Evolutionary conservation across 2,329 filamentous ascomycete species (phyloP).

Genomic region (Pyrenochaeta sp.): DNA sequence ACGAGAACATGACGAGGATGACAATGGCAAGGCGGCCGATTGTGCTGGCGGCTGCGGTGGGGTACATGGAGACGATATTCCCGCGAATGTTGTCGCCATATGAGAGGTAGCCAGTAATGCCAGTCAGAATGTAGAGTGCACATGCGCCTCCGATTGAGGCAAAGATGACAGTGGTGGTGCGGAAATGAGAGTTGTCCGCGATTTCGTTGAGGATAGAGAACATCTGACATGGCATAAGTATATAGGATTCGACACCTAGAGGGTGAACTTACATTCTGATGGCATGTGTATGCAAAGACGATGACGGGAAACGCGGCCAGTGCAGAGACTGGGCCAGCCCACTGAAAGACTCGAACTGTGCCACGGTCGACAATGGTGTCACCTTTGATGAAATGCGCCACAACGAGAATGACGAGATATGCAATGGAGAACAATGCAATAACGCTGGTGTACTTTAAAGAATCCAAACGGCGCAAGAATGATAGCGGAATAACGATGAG

Average conservation of each 20-base stretch:
- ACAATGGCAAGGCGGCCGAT: constrained; percentile 96
- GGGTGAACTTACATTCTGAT: constrained; percentile 79
- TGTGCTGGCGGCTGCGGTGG: constrained; percentile 81
- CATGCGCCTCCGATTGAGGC: constrained; percentile 90
- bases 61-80: constrained; percentile 82
- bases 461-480: constrained; percentile 90
- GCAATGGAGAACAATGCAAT: constrained; percentile 91
- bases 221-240: constrained; percentile 69
- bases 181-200: constrained; percentile 79
- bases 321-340: constrained; percentile 79
- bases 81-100: constrained; percentile 90
- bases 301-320: constrained; percentile 92
- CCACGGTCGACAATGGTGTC: constrained; percentile 79
- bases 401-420: constrained; percentile 90
- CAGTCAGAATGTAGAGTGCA: constrained; percentile 86
- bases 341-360: constrained; percentile 77
- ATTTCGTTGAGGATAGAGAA: constrained; percentile 98
- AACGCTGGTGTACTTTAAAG: constrained; percentile 95
- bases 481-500: constrained; percentile 93
- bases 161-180: constrained; percentile 79
- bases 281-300: constrained; percentile 99
- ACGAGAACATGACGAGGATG: constrained; percentile 93
- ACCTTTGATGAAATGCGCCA: constrained; percentile 85
- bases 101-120: constrained; percentile 93
- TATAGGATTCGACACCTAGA: background rate